A percentile compares a stretch with the other conserved stretches of the same genome.
phyloP scores from a whole-genome alignment of 208 protist genomes.

The Acanthamoeba lenticulata region DNA sequence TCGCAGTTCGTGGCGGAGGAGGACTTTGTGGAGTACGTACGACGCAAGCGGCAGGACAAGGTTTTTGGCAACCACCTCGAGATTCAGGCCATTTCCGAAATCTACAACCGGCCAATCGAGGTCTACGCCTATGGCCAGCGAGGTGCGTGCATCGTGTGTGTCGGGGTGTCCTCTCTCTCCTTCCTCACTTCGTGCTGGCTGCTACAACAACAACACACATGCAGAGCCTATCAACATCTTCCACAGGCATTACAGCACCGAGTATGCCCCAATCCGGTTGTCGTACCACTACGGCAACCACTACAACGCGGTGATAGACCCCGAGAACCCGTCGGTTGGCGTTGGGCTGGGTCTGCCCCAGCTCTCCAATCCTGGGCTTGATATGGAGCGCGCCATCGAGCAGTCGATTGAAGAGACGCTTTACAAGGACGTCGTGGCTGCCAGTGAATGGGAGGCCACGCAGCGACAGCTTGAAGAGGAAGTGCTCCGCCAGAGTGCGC shows the following conservation, averaged over 20 bases:
- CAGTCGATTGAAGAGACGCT: conserved; percentile 23
- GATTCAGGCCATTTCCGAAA: conserved; percentile 80
- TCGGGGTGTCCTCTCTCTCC: too few relatives aligned
- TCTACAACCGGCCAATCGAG: conserved; percentile 81
- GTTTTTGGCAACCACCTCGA: conserved; percentile 82
- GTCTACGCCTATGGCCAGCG: conserved; percentile 70
- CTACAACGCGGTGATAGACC: conserved; percentile 79
- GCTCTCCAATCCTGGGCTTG: conserved; percentile 13
- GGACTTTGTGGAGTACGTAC: conserved; percentile 69
- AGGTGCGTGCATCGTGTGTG: not conserved
- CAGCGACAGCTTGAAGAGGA: conserved; percentile 57
- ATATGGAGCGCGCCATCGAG: conserved; percentile 49
- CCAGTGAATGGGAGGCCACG: conserved; percentile 53
- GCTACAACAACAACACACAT: not conserved
- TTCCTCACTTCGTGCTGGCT: not conserved
- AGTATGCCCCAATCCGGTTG: conserved; percentile 74
- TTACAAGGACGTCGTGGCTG: not conserved
- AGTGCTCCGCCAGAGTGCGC: conserved; percentile 30
- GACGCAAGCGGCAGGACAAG: conserved; percentile 66
- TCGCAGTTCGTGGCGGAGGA: conserved; percentile 68
- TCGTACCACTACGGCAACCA: conserved; percentile 80
- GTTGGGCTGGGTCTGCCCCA: conserved; percentile 25
- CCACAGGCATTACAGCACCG: conserved; percentile 56
- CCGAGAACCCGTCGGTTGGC: conserved; percentile 72
- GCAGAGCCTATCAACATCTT: conserved; percentile 82